These are phyloP conservation scores for Vigna nakashimae DNA, from an alignment of 306 rosid species.

Conservation along the genomic window DNA sequence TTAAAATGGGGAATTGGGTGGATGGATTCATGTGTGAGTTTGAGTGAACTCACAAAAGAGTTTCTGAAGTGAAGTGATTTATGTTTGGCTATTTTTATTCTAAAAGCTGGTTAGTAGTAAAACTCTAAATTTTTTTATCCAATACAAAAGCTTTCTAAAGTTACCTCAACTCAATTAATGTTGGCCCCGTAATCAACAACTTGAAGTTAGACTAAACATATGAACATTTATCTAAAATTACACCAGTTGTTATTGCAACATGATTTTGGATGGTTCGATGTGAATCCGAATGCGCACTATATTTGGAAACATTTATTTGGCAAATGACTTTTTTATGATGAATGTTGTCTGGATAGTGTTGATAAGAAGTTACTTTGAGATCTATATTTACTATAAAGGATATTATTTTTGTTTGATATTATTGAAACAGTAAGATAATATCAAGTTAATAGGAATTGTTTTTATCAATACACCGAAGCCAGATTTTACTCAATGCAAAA, in stretches of 20 bases:
- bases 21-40: not conserved
- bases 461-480: not conserved
- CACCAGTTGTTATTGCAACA: not conserved
- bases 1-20: not conserved
- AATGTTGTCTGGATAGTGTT: not conserved
- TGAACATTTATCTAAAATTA: not conserved
- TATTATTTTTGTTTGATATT: not conserved
- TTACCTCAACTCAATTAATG: not conserved
- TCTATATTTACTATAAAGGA: not conserved
- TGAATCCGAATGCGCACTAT: not conserved
- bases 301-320: not conserved
- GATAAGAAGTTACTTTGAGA: not conserved
- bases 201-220: not conserved
- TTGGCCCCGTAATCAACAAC: not conserved
- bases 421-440: not conserved
- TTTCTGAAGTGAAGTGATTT: not conserved
- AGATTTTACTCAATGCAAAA: not conserved
- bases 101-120: not conserved
- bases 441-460: not conserved
- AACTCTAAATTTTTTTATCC: not conserved
- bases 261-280: not conserved
- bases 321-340: not conserved
- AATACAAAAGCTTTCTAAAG: not conserved
- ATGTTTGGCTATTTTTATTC: not conserved
- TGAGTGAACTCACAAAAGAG: not conserved